A percentile compares a stretch with the other conserved stretches of the same genome.
phyloP scores from a whole-genome alignment of 2,329 filamentous ascomycete species.

The Diaporthe nobilis region DNA sequence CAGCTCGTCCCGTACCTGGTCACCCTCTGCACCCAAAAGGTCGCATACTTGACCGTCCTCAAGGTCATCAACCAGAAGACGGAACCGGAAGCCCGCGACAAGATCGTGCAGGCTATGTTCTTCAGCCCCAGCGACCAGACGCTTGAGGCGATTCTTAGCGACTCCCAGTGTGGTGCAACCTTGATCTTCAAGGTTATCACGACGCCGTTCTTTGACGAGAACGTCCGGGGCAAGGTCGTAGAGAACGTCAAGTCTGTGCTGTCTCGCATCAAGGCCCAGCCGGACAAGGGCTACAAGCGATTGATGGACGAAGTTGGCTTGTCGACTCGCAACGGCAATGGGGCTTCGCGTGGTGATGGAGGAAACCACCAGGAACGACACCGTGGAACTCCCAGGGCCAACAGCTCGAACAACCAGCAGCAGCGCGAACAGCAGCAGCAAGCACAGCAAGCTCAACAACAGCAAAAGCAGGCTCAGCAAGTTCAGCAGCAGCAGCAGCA shows the following conservation, averaged over 20 bases:
- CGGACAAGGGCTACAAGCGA: constrained; percentile 96
- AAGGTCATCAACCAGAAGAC: constrained; percentile 99
- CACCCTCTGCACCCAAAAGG: constrained; percentile 97
- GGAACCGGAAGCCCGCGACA: constrained; percentile 91
- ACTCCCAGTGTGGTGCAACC: constrained; percentile 92
- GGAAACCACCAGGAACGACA: constrained; percentile 64
- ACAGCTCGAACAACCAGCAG: constrained; percentile 58
- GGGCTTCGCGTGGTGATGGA: constrained; percentile 61
- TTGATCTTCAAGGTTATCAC: constrained; percentile 99
- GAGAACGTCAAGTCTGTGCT: constrained; percentile 94
- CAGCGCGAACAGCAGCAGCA: constrained; percentile 50
- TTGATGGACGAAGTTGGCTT: constrained; percentile 98
- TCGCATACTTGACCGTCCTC: constrained; percentile 95
- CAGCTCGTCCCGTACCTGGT: constrained; percentile 93
- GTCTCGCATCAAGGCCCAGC: constrained; percentile 90
- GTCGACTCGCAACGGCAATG: constrained; percentile 72
- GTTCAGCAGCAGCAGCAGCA: constrained; percentile 44
- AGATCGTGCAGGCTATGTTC: constrained; percentile 91
- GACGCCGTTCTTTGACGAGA: constrained; percentile 96
- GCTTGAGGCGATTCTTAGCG: constrained; percentile 89
- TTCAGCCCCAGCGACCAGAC: constrained; percentile 89
- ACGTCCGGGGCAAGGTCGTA: constrained; percentile 86
- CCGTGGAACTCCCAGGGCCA: constrained; percentile 70
- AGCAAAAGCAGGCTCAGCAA: constrained; percentile 45
- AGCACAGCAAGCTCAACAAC: constrained; percentile 51